Conservation (phyloP, 768 basidiomycete species). For the Phaeotremella skinneri region DNA sequence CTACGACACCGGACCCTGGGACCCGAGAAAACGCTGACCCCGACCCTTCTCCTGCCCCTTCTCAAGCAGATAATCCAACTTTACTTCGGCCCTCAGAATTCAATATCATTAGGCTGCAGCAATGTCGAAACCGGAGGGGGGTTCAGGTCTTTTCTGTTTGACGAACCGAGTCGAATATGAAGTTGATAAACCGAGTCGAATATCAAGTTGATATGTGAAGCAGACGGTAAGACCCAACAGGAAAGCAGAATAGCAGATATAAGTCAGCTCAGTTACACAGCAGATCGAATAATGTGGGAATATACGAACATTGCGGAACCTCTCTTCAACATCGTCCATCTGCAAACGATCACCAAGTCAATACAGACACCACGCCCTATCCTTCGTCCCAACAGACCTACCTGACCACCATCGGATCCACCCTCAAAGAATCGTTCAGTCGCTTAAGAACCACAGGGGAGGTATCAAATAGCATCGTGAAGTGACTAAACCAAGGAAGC, state of each 20-base stretch:
- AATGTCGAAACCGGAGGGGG: no score
- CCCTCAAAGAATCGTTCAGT: conserved; percentile 41
- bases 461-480: conserved; percentile 47
- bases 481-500: conserved; percentile 32
- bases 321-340: conserved; percentile 49
- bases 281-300: neutral
- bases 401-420: conserved; percentile 44
- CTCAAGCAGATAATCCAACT: neutral
- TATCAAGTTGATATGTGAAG: no score
- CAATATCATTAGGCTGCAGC: no score
- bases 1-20: no score
- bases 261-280: neutral
- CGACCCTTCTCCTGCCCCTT: neutral
- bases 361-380: neutral
- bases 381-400: conserved; percentile 7
- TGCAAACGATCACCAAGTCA: conserved; percentile 1
- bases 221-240: no score
- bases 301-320: conserved; percentile 44
- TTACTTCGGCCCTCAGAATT: no score
- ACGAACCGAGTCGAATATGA: no score
- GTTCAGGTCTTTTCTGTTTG: no score
- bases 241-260: no score
- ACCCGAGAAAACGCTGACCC: no score
- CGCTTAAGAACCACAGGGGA: conserved; percentile 43
- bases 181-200: no score